Base-by-base conservation (phyloP, 208 protist species). In the Sergeia podlipaevii region DNA sequence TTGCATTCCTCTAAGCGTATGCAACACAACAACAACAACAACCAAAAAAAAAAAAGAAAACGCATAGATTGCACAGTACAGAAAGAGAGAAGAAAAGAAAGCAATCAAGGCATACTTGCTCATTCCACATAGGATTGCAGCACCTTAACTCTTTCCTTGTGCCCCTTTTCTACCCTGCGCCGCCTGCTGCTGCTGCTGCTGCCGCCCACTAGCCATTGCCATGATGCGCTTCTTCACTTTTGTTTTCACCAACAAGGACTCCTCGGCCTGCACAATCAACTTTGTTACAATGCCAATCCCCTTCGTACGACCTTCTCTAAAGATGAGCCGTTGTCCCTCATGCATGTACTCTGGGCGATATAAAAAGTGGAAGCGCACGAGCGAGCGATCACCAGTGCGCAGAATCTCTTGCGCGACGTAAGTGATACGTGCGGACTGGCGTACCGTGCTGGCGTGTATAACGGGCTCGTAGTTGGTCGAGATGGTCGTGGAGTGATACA, bases 401-500 rank as follows among this genome's bases (percentile, higher is more conserved):
- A 98, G 72, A 15, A 96, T 65, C 33, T 97, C 92, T 38, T 85
- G 77, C 42, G 87, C 91, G 3, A 97, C 78, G 39, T 82, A 84
- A 21, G 78, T 89, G 38, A 96, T 93, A 26, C 79, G 77, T 1
- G 87, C 89, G 2, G 87, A 88, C 67, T 96, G 90, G 34, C 89
- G 78, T 38, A 98, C 80, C 2, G 93, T 96, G 1, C 70, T 74
- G 20, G 76, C 97, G 76, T 99, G 98, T 24, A 99, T 95, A 23
- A 98, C 93, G 5, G 96, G 92, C 66, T 99, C 95, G 75, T 99
- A 99, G 65, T 97, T 91, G 2, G 66, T 52, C n/a, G 80, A 59
- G 59, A 99, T 99, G 4, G 97, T 98, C 1, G 98, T 99, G 17
- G 95, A 91, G 74, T 99, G 98, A 68, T 99, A 98, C 15, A 99